Evolutionary conservation across 148 eudicot species (phyloP), one percentile per base, ranked within the genome.

Genomic region (Selenicereus undatus): DNA sequence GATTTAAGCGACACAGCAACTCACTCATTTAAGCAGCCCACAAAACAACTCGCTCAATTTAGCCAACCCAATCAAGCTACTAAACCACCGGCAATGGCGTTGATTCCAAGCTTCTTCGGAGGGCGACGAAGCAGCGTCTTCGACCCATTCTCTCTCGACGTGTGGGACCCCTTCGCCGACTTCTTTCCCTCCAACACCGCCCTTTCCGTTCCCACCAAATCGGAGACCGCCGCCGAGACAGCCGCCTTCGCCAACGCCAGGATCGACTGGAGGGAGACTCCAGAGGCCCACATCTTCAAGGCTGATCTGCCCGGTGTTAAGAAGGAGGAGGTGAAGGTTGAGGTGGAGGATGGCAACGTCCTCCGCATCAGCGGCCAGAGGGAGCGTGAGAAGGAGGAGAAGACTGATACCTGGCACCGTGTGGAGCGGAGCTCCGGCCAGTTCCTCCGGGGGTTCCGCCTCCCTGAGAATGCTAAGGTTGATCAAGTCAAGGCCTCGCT

Each of bases 401-500:
- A 83, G 81, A 72, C 48, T 77, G 76, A 72, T 27, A 69, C 35
- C 30, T 74, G 58, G 12, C 52, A 48, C 13, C 52, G 52, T 48
- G 52, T 48, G 12, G 52, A 48, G 14, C 52, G 52, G 52, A 48
- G 52, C 14, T 48, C 52, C 52, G 52, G 52, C 52, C 13, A 48
- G 52, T 48, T 48, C 52, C 52, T 48, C 52, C 52, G 52, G 14
- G 14, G 14, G 0, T 48, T 48, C 52, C 52, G 52, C 2, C 52
- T 48, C 42, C 87, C 84, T 22, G 85, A 85, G 68, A 82, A 85
- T 64, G 87, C 84, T 1, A 85, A 82, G 65, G 6, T 75, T 1
- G 52, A 48, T 2, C 9, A 48, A 12, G 52, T 48, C 9, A 48
- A 48, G 52, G 52, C 52, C 12, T 54, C 78, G 12, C 79, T 85